Base-by-base conservation (phyloP, 306 rosid species). In the Ormosia semicastrata region DNA sequence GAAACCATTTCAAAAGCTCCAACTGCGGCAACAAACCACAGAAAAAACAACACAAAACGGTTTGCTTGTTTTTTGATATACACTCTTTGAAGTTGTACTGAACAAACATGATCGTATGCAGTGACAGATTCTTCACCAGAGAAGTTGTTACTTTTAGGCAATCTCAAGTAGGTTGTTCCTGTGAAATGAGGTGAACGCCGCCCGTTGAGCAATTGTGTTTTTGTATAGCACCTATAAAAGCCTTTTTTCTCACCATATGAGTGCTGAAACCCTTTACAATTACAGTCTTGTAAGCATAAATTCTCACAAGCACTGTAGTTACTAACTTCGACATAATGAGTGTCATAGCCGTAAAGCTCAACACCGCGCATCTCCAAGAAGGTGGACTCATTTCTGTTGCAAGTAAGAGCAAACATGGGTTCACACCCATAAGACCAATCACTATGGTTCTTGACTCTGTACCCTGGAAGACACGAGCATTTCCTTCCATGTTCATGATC, bases 341-440 rank as follows among this genome's bases (percentile, higher is more conserved):
- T 24, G 65, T 87, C 90, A 14, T 84, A 86, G 11, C 90, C 89
- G 29, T 67, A 79, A 46, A 84, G 43, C 70, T 87, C 87, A 18
- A 75, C 36, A 15, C 71, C 50, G 0, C 2, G 0, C 15, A 85
- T 57, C 9, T 8, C 39, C 2, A 76, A 9, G 57, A 85, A 89
- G 0, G 14, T 58, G 11, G 85, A 59, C 68, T 85, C 79, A 6
- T 7, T 79, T 71, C 0, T 4, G 1, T 18, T 10, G 66, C 85
- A 80, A 40, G 83, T 43, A 2, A 82, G 11, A 14, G n/a, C 52
- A 40, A 87, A 83, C 47, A 43, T 49, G 1, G 88, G 91, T n/a
- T 83, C 73, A 17, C 92, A 90, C 5, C 94, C 94, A 3, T 69
- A 12, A 34, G 88, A 70, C 88, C 87, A 85, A 67, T 87, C 85